These are phyloP conservation scores for Boletus bicolor DNA, from an alignment of 768 basidiomycete genomes.

Conservation along the genomic window DNA sequence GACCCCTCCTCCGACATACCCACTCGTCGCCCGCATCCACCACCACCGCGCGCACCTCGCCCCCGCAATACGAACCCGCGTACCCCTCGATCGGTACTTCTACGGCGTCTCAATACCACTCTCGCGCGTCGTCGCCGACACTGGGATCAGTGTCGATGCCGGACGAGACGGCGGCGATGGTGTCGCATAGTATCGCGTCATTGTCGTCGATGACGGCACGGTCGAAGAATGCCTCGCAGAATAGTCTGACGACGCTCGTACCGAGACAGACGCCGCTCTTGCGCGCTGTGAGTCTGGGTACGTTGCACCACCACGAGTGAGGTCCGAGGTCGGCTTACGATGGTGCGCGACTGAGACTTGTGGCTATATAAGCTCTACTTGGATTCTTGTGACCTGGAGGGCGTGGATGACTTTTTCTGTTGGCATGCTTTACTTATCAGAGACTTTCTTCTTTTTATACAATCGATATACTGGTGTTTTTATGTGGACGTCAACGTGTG, in stretches of 20 bases:
- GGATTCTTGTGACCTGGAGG: no score
- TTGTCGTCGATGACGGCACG: constrained; percentile 46
- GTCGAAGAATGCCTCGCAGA: constrained; percentile 65
- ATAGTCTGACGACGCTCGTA: constrained; percentile 53
- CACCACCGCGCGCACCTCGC: constrained; percentile 1
- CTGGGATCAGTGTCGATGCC: constrained; percentile 8
- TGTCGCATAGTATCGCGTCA: constrained; percentile 35
- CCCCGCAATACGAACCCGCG: constrained; percentile 17
- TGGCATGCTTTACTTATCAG: not conserved
- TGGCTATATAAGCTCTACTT: no score
- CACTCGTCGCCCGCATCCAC: constrained; percentile 23
- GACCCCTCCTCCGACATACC: constrained; percentile 19
- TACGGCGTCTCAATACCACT: constrained; percentile 34
- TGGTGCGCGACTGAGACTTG: no score
- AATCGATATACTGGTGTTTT: not conserved
- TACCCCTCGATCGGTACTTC: constrained; percentile 29
- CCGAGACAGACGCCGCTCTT: constrained; percentile 42
- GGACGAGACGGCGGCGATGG: constrained; percentile 14
- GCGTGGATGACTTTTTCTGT: no score
- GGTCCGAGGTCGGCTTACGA: not conserved
- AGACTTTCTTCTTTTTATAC: not conserved
- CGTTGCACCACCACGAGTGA: constrained; percentile 16
- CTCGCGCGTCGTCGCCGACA: constrained; percentile 31
- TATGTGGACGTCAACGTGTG: not conserved
- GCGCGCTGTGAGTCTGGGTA: constrained; percentile 31